Percentiles rank a stretch among this genome's conserved stretches.
These are phyloP conservation scores for Piromyces finnis DNA, from an alignment of 192 early-diverging fungal genomes.

Conservation along the genomic window DNA sequence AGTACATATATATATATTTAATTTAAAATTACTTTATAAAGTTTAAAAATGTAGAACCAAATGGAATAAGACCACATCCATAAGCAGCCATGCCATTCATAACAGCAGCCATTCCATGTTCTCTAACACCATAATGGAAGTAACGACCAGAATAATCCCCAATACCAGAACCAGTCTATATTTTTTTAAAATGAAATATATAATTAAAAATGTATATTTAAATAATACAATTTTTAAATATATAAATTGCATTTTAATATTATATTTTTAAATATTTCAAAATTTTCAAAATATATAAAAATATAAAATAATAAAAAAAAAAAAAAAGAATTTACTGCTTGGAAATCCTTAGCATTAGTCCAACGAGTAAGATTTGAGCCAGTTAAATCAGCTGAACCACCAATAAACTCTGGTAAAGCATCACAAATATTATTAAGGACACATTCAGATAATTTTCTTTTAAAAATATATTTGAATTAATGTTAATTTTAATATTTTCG, in stretches of 20 bases:
- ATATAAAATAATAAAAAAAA: too few relatives aligned
- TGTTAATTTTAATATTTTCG: too few relatives aligned
- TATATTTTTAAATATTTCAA: too few relatives aligned
- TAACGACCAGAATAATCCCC: slow-evolving; percentile 77
- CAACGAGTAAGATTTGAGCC: slow-evolving; percentile 90
- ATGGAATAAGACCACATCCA: slow-evolving; percentile 62
- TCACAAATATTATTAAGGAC: slow-evolving; percentile 69
- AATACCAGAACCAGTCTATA: slow-evolving; percentile 27
- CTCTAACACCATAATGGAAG: slow-evolving; percentile 89
- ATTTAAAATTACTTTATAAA: slow-evolving; percentile 53
- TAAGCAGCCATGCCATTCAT: slow-evolving; percentile 82
- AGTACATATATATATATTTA: too few relatives aligned
- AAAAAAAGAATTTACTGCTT: too few relatives aligned
- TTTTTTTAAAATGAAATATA: too few relatives aligned
- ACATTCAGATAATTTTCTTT: slow-evolving; percentile 63
- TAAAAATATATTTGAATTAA: too few relatives aligned
- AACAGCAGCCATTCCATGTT: slow-evolving; percentile 89
- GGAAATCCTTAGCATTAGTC: slow-evolving; percentile 91
- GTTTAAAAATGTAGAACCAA: slow-evolving; percentile 67
- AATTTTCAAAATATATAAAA: too few relatives aligned
- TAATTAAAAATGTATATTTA: too few relatives aligned
- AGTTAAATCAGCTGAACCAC: slow-evolving; percentile 94
- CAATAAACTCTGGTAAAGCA: slow-evolving; percentile 63
- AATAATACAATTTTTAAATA: too few relatives aligned
- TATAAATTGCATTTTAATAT: too few relatives aligned